A percentile compares a stretch with the other conserved stretches of the same genome.
These are phyloP conservation scores for Graphiopsis chlorocephala DNA, from an alignment of 2,329 filamentous ascomycete species.

Conservation along the genomic window DNA sequence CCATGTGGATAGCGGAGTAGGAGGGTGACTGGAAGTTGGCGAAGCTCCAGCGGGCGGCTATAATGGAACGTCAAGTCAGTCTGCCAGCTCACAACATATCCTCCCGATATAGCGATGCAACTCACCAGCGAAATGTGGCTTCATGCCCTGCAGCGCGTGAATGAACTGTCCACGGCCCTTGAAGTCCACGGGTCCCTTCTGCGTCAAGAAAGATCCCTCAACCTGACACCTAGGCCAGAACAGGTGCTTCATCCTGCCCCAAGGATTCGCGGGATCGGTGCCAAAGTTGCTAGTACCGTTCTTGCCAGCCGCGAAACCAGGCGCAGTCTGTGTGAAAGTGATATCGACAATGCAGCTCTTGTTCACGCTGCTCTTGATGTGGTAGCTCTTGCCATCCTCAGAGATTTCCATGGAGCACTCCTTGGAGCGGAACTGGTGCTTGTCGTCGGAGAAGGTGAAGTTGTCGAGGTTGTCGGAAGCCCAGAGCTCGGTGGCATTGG, in stretches of 20 bases:
- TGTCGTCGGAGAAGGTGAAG: slow-evolving; percentile 79
- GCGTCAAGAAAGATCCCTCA: slow-evolving; percentile 80
- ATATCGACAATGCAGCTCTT: slow-evolving; percentile 79
- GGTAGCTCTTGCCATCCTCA: slow-evolving; percentile 77
- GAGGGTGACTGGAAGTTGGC: slow-evolving; percentile 82
- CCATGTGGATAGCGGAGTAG: slow-evolving; percentile 89
- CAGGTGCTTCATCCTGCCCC: slow-evolving; percentile 86
- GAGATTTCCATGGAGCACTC: slow-evolving; percentile 82
- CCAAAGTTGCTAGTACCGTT: slow-evolving; percentile 83
- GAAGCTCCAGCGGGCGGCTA: slow-evolving; percentile 88
- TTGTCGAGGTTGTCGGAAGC: slow-evolving; percentile 76
- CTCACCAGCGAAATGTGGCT: slow-evolving; percentile 88
- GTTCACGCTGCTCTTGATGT: slow-evolving; percentile 87
- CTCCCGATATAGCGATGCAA: slow-evolving; percentile 6
- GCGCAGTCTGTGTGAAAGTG: slow-evolving; percentile 70
- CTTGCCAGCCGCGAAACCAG: slow-evolving; percentile 81
- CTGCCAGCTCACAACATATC: background rate
- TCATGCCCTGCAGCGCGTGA: slow-evolving; percentile 94
- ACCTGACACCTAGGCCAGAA: slow-evolving; percentile 89
- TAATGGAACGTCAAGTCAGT: background rate
- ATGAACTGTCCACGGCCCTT: slow-evolving; percentile 76
- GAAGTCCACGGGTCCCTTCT: slow-evolving; percentile 77
- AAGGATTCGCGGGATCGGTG: slow-evolving; percentile 79
- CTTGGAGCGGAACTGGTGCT: slow-evolving; percentile 79
- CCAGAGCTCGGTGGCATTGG: slow-evolving; percentile 74